Evolutionary conservation across 2,329 filamentous ascomycete species (phyloP).

Genomic region (Cercospora sp.): DNA sequence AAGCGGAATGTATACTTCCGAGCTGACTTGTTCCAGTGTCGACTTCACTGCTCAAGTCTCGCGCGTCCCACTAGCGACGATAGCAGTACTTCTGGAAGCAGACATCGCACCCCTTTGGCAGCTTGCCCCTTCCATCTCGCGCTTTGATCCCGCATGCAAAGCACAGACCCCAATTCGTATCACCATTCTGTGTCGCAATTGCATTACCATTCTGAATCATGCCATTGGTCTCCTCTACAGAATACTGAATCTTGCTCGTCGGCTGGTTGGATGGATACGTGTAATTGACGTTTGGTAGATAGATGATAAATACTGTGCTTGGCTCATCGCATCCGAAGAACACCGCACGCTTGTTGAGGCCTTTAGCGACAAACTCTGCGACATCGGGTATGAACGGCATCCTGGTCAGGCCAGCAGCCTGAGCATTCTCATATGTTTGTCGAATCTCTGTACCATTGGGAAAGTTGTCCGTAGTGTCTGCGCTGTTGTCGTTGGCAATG

Average conservation of each 20-base stretch:
- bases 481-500: constrained; percentile 64
- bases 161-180: constrained; percentile 42
- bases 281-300: constrained; percentile 48
- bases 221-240: constrained; percentile 38
- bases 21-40: neutral
- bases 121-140: constrained; percentile 33
- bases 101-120: constrained; percentile 41
- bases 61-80: constrained; percentile 8
- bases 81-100: constrained; percentile 48
- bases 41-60: neutral
- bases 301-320: constrained; percentile 42
- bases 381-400: constrained; percentile 61
- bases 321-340: constrained; percentile 62
- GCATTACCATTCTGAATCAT: constrained; percentile 46
- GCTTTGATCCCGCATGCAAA: constrained; percentile 47
- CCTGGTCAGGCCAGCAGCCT: constrained; percentile 52
- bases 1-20: neutral
- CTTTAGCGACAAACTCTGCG: constrained; percentile 58
- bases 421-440: constrained; percentile 59
- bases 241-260: constrained; percentile 42
- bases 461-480: constrained; percentile 60
- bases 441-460: constrained; percentile 62
- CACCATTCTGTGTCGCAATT: constrained; percentile 43
- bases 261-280: constrained; percentile 39
- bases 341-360: constrained; percentile 59